Base-by-base conservation (phyloP, 352 stramenopile species). In the Pythium coloratum region DNA sequence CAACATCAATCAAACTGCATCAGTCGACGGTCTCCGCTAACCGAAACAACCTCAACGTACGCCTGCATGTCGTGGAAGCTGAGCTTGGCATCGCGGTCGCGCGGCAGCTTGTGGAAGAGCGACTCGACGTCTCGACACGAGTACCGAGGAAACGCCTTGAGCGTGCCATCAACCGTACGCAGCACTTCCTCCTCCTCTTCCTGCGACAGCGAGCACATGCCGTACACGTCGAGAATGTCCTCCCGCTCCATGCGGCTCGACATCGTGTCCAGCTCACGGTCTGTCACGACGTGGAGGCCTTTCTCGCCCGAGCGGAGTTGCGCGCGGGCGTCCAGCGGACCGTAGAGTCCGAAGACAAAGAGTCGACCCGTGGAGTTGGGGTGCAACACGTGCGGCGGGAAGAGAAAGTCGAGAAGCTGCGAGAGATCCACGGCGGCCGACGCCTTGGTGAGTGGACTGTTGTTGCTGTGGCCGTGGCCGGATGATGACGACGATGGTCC, bases 61-160 rank as follows among this genome's bases (percentile, higher is more conserved):
- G 51, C 64, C 56, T 97, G 89, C 72, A 94, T 89, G 62, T 90
- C 86, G 73, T 97, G 88, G 67, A 97, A 96, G 51, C 70, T 90
- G 42, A 92, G 62, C 38, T 58, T 51, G n/a, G 78, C 77, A 9
- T 86, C 61, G 1, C 44, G 12, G 42, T 86, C 73, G 0, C 75
- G 75, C 16, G 70, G 62, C 8, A 94, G 50, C 8, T 63, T 66
- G 8, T 71, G 65, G 49, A 96, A 91, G 0, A 97, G 73, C 32
- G 71, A 54, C 18, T 80, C 59, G 40, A 94, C 82, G 69, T 96
- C 84, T 6, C 76, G 74, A 3, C 70, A 66, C 9, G 82, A 82
- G 64, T 96, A 83, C 59, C 92, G 83, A 28, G 82, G 77, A 54
- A 89, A 85, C 30, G 59, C 59, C 73, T 90, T 91, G 55, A 89